These are phyloP conservation scores for Sarocladium brachiariae DNA, from an alignment of 2,329 filamentous ascomycete genomes.

Conservation along the genomic window DNA sequence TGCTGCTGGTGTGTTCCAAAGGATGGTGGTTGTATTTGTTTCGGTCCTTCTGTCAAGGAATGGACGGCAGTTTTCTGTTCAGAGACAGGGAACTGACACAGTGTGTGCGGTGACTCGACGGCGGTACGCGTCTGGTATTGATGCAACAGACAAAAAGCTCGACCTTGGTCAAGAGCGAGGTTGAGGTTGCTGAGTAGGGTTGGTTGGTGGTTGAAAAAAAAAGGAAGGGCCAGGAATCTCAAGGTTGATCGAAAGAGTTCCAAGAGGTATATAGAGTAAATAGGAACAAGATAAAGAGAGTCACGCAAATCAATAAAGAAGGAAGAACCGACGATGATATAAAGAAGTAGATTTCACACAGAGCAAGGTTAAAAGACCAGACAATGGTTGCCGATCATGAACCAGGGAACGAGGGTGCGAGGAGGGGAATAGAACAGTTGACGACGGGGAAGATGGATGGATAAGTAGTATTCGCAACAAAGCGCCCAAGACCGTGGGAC, in stretches of 20 bases:
- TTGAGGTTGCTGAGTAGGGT: constrained; percentile 8
- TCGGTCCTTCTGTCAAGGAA: constrained; percentile 29
- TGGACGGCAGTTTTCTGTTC: constrained; percentile 34
- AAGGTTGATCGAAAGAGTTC: constrained; percentile 27
- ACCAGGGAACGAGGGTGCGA: constrained; percentile 26
- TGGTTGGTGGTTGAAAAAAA: too few relatives aligned
- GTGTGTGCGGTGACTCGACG: constrained; percentile 3
- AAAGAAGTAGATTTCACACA: constrained; percentile 34
- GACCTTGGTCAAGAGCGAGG: constrained; percentile 8
- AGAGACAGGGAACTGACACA: constrained; percentile 10
- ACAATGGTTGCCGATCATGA: constrained; percentile 44
- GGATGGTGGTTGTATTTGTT: constrained; percentile 18
- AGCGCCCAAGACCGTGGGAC: constrained; percentile 4
- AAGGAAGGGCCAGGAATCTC: constrained; percentile 39
- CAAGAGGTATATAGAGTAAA: constrained; percentile 18
- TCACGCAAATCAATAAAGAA: constrained; percentile 33
- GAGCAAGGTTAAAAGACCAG: constrained; percentile 25
- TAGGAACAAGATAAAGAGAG: constrained; percentile 25
- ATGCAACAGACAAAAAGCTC: constrained; percentile 7
- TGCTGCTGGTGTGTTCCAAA: constrained; percentile 11
- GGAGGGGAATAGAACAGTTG: constrained; percentile 20
- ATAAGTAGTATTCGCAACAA: constrained; percentile 36
- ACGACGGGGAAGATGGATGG: constrained; percentile 36
- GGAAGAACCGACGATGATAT: constrained; percentile 42
- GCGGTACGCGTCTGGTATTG: constrained; percentile 4